A percentile compares a stretch with the other conserved stretches of the same genome.
Evolutionary conservation across 352 stramenopile genomes (phyloP).

Genomic region (Globisporangium nunn): DNA sequence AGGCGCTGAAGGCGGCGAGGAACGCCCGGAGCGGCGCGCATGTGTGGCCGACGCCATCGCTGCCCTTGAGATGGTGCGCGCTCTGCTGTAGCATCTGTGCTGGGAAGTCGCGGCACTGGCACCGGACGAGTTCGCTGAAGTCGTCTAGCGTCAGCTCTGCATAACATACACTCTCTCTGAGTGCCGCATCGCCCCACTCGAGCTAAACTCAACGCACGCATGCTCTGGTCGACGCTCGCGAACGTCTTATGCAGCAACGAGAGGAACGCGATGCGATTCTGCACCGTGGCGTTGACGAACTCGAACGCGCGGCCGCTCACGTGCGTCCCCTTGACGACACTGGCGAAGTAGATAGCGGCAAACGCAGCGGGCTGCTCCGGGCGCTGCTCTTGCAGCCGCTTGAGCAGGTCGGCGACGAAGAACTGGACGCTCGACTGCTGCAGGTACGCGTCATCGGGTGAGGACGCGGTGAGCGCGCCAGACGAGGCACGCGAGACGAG

Average conservation of each 20-base stretch:
- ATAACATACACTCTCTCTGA: background rate
- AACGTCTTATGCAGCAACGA: constrained; percentile 33
- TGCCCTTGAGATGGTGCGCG: constrained; percentile 28
- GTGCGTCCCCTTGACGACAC: constrained; percentile 25
- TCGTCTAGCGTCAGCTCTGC: constrained; percentile 46
- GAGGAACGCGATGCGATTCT: constrained; percentile 45
- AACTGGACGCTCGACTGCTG: constrained; percentile 50
- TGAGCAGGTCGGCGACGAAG: constrained; percentile 47
- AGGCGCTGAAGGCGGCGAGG: constrained; percentile 27
- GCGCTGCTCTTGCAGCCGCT: constrained; percentile 36
- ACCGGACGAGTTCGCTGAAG: constrained; percentile 52
- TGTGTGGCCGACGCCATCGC: constrained; percentile 22
- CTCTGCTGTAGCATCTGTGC: constrained; percentile 29
- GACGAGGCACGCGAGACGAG: constrained; percentile 15
- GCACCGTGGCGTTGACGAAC: constrained; percentile 43
- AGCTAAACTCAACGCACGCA: constrained; percentile 17
- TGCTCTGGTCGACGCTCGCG: constrained; percentile 27
- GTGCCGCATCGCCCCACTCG: too few species aligned
- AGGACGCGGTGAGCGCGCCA: constrained; percentile 5
- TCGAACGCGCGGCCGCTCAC: constrained; percentile 36
- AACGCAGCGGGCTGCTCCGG: constrained; percentile 31
- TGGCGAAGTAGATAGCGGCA: constrained; percentile 38
- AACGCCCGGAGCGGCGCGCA: constrained; percentile 23
- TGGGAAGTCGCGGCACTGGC: constrained; percentile 48
- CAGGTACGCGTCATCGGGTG: constrained; percentile 41